Base-by-base conservation (phyloP, 2,329 filamentous ascomycete species). In the Aspergillus sclerotialis region DNA sequence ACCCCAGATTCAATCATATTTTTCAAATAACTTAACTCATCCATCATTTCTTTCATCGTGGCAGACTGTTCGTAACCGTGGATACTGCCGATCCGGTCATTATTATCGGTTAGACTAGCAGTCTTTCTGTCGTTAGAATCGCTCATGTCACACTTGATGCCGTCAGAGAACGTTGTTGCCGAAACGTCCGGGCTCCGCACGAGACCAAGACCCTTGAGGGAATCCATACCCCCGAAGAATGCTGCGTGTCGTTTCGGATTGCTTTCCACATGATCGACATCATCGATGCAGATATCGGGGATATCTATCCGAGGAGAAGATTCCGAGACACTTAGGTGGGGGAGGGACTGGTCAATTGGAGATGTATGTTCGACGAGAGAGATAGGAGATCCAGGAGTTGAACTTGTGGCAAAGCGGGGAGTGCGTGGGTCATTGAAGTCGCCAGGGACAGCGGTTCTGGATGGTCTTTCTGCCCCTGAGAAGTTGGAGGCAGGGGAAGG, bases 21-120 rank as follows among this genome's bases (percentile, higher is more conserved):
- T 15, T 67, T 66, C 26, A 74, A 51, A 47, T 74, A 73, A 35
- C 68, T 67, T 50, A 73, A 53, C 40, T 74, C 70, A 41, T 67
- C 64, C 46, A 73, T 59, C 38, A 73, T 51, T 42, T 70, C 63
- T 42, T 67, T 62, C 56, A 73, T 66, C 12, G 60, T 61, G 23
- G 49, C 58, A 30, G 50, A 50, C 38, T 59, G 58, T 3, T 53
- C 48, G 16, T 42, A 37, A 21, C 55, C 33, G 11, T 47, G 48
- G 5, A 41, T 37, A 32, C 46, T 36, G 30, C 47, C 46, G 7
- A 38, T 38, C 15, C 46, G 21, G 28, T 37, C 10, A 30, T 23
- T n/a, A 17, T 14, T 19, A 28, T 28, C 32, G 10, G 30, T 12
- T 8, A 25, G 19, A 17, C 25, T 16, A 10, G 18, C 29, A 16